Percentiles rank a stretch among this genome's conserved stretches.
phyloP scores from a whole-genome alignment of 139 green algal genomes.

The Edaphochlamys debaryana region DNA sequence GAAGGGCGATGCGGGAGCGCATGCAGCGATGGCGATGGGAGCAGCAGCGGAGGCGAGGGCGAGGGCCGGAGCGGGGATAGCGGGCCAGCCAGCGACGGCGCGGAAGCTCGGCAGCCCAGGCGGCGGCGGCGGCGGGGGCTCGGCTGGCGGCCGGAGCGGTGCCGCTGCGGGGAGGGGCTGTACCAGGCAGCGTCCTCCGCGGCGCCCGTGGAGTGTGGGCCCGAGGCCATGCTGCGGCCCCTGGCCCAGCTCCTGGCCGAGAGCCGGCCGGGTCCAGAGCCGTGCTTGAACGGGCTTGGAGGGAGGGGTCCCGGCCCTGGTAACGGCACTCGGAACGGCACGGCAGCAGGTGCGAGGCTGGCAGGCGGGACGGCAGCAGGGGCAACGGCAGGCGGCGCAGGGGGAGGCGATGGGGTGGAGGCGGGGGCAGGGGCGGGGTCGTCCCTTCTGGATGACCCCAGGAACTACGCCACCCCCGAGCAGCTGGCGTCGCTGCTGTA shows the following conservation, averaged over 20 bases:
- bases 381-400: neutral
- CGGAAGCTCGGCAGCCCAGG: too few species aligned
- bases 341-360: neutral
- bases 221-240: too few species aligned
- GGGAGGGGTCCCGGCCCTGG: neutral
- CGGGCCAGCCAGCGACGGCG: too few species aligned
- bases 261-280: too few species aligned
- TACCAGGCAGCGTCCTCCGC: constrained; percentile 4
- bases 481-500: constrained; percentile 17
- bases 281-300: too few species aligned
- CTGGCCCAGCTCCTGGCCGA: too few species aligned
- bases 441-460: constrained; percentile 21
- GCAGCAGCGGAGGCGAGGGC: neutral
- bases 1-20: too few species aligned
- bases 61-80: too few species aligned
- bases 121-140: too few species aligned
- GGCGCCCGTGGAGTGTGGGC: neutral
- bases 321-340: too few species aligned
- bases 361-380: neutral
- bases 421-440: neutral
- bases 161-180: neutral
- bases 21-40: neutral
- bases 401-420: too few species aligned
- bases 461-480: constrained; percentile 18
- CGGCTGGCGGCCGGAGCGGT: too few species aligned